Conservation (phyloP, 768 basidiomycete genomes). For the Fomitopsis pulvina region DNA sequence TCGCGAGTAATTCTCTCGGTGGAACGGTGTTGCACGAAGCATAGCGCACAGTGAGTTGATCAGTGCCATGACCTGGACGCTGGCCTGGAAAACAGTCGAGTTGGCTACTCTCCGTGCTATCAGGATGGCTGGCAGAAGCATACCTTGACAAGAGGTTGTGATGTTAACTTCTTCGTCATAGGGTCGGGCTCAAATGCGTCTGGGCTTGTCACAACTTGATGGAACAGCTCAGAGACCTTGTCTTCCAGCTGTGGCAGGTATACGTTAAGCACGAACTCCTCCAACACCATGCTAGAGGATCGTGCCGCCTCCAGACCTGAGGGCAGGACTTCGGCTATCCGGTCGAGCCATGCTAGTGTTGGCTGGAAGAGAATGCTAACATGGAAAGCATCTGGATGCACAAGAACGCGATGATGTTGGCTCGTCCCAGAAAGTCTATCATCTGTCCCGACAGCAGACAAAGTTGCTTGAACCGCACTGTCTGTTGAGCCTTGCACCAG, state of each 20-base stretch:
- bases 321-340: slow-evolving; percentile 66
- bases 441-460: slow-evolving; percentile 58
- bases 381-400: slow-evolving; percentile 91
- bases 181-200: slow-evolving; percentile 88
- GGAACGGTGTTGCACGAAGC: slow-evolving; percentile 89
- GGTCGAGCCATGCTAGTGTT: slow-evolving; percentile 76
- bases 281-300: slow-evolving; percentile 67
- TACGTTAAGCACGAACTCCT: slow-evolving; percentile 89
- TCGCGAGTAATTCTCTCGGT: slow-evolving; percentile 90
- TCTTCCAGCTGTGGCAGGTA: slow-evolving; percentile 95
- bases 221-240: slow-evolving; percentile 83
- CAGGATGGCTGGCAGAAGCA: not conserved
- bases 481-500: slow-evolving; percentile 70
- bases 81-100: slow-evolving; percentile 47
- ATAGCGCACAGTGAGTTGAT: slow-evolving; percentile 90
- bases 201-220: slow-evolving; percentile 73
- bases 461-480: slow-evolving; percentile 53
- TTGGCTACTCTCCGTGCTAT: not conserved
- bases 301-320: slow-evolving; percentile 59
- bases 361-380: slow-evolving; percentile 94
- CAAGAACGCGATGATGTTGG: slow-evolving; percentile 78
- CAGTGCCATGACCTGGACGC: slow-evolving; percentile 78
- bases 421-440: slow-evolving; percentile 68
- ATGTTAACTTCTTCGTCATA: slow-evolving; percentile 52
- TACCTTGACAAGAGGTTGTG: slow-evolving; percentile 77